Evolutionary conservation across 2,329 filamentous ascomycete genomes (phyloP).

Genomic region (Apiospora malaysiana): DNA sequence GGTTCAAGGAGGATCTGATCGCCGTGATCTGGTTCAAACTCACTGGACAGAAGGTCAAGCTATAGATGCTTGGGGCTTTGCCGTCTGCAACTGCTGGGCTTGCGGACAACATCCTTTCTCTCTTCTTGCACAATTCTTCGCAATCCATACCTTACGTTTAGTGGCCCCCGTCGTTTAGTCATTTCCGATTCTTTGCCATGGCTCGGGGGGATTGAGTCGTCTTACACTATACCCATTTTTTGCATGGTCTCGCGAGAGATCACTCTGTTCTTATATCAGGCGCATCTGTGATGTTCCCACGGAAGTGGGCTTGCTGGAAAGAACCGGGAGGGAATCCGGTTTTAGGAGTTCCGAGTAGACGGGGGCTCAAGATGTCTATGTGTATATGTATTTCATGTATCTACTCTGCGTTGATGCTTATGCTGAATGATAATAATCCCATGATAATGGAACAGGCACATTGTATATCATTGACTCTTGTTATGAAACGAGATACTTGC

Average conservation of each 20-base stretch:
- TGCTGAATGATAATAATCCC: constrained; percentile 16
- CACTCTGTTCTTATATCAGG: constrained; percentile 4
- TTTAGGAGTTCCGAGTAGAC: constrained; percentile 13
- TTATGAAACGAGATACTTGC: background rate
- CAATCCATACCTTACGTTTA: background rate
- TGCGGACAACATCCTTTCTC: background rate
- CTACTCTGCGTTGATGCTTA: constrained; percentile 16
- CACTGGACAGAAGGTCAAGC: constrained; percentile 65
- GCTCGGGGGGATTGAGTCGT: constrained; percentile 14
- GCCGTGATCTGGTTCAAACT: constrained; percentile 68
- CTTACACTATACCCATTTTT: constrained; percentile 12
- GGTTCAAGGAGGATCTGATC: constrained; percentile 70
- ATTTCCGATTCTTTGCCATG: constrained; percentile 18
- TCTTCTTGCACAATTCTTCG: background rate
- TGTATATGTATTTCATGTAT: constrained; percentile 15
- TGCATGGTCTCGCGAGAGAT: constrained; percentile 1
- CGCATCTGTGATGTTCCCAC: constrained; percentile 18
- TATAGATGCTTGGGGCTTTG: constrained; percentile 41
- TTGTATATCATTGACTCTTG: background rate
- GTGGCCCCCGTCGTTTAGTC: background rate
- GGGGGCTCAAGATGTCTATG: constrained; percentile 9
- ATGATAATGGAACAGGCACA: background rate
- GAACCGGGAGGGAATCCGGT: constrained; percentile 1
- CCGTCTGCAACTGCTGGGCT: background rate
- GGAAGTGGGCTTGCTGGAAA: constrained; percentile 11